A percentile compares a stretch with the other conserved stretches of the same genome.
Evolutionary conservation across 768 basidiomycete species (phyloP).

Genomic region (Rhizopogon sp.): DNA sequence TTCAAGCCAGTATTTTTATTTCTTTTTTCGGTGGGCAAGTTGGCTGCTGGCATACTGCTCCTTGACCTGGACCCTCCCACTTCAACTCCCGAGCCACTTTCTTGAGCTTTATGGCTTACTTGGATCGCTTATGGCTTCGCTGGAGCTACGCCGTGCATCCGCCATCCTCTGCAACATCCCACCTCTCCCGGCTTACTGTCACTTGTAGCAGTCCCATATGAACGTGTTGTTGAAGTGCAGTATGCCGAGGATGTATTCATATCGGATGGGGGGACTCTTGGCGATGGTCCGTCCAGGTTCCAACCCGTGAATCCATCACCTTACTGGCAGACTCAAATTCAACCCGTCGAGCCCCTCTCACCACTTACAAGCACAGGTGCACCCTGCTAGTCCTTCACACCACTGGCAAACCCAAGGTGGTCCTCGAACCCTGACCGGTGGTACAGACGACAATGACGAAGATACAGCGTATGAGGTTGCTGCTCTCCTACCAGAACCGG

Average conservation of each 20-base stretch:
- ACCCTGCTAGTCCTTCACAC: no score
- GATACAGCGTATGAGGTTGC: no score
- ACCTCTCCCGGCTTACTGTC: not conserved
- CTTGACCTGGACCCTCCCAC: not conserved
- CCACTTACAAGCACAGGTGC: no score
- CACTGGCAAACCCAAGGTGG: no score
- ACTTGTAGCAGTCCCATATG: not conserved
- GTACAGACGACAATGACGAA: no score
- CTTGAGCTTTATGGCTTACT: not conserved
- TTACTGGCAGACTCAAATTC: no score
- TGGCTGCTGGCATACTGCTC: not conserved
- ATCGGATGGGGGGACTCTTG: not conserved
- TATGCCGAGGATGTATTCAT: not conserved
- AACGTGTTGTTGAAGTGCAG: not conserved
- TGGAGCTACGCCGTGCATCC: constrained; percentile 93
- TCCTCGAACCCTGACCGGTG: no score
- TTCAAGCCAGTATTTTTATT: not conserved
- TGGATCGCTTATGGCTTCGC: constrained; percentile 62
- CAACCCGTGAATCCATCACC: no score
- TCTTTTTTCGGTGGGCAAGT: not conserved
- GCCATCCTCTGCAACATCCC: constrained; percentile 58
- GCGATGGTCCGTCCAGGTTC: no score
- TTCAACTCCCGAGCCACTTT: not conserved
- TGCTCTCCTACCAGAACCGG: no score
- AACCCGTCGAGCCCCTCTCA: no score